These are phyloP conservation scores for Corymbia maculata DNA, from an alignment of 345 rosid genomes.

Conservation along the genomic window DNA sequence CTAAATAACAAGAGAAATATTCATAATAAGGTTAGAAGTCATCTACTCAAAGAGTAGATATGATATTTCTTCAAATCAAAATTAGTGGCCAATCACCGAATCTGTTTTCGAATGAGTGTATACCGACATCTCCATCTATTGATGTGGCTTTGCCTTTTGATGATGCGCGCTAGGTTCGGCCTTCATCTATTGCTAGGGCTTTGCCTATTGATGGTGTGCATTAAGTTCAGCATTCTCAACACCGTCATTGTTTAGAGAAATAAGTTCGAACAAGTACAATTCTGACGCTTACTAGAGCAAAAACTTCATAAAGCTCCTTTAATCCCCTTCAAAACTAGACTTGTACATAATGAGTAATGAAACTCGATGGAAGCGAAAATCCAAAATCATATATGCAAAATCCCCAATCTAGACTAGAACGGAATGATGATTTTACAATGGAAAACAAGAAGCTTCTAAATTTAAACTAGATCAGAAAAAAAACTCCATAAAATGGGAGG, in stretches of 20 bases:
- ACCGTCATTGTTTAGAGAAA: background rate
- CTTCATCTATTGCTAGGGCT: background rate
- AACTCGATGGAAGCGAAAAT: background rate
- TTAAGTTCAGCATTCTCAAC: accelerated
- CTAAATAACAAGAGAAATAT: background rate
- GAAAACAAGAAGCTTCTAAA: background rate
- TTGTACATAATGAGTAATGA: background rate
- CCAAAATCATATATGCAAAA: too few species aligned
- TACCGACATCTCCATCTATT: background rate
- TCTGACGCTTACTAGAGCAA: background rate
- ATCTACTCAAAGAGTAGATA: background rate
- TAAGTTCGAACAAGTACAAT: background rate
- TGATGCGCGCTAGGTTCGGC: background rate
- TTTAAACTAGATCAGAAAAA: too few species aligned
- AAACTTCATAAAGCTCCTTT: accelerated
- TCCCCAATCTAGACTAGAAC: background rate
- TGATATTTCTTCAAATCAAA: too few species aligned
- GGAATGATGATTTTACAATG: too few species aligned
- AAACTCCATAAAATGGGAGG: background rate
- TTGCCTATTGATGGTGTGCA: background rate
- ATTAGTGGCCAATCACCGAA: accelerated
- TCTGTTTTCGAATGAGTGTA: accelerated
- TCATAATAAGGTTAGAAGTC: background rate
- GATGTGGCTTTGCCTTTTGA: too few species aligned
- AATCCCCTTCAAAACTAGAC: accelerated